Base-by-base conservation (phyloP, 1,284 basidiomycete genomes). In the Naganishia sp. region DNA sequence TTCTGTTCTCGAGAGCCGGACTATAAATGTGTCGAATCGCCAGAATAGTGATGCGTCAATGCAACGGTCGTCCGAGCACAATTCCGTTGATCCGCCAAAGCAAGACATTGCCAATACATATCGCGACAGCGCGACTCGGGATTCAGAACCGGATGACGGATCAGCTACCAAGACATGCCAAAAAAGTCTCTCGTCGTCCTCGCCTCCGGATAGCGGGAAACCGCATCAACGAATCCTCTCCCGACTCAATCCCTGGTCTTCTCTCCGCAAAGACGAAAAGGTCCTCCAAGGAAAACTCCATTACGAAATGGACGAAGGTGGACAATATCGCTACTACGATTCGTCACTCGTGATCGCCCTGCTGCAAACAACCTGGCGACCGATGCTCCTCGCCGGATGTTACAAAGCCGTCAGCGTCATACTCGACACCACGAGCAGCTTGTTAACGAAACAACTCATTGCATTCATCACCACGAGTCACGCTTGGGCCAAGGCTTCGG, bases 391-490 rank as follows among this genome's bases (percentile, higher is more conserved):
- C 6, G 52, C 67, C 15, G 57, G 56, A 18, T 25, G 60, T 17
- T 70, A 64, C 51, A 60, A 68, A 21, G 61, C 66, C 23, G 18
- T 51, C 52, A 63, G 55, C 28, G 49, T 66, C 13, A 43, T 67
- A 1, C 80, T 87, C 49, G 83, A 82, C 63, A 86, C 86, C 2
- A 86, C 84, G 0, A 84, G 85, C 1, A 87, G 87, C 0, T 81
- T 88, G 1, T 77, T 89, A 23, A 87, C 82, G 69, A 87, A 87
- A 70, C 81, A 84, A 3, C 76, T 90, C 6, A 81, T 90, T 43
- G 82, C 82, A 1, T 90, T 86, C 83, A 82, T 87, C n/a, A 81
- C 82, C 6, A 42, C 46, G 7, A 57, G 46, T 31, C 66, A 67
- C 21, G 31, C 47, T 13, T 67, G 56, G 47, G 13, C 45, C 13